Base-by-base conservation (phyloP, 352 stramenopile species). In the Blastocystis sp. region DNA sequence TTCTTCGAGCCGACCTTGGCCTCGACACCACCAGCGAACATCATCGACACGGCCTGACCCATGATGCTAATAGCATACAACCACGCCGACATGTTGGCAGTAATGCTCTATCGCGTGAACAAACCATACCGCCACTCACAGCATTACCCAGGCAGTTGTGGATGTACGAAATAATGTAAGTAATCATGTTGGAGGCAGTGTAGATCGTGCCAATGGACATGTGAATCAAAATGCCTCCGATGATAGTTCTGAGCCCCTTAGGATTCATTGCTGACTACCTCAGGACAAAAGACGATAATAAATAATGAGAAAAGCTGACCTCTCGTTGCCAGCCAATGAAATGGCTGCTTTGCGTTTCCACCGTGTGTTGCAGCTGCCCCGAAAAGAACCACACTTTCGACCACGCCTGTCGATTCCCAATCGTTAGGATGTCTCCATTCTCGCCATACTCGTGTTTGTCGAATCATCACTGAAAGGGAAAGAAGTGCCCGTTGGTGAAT, bases 21-120 rank as follows among this genome's bases (percentile, higher is more conserved):
- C 45, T 88, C 78, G 57, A 88, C 42, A 3, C 38, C 57, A 61
- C 78, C 78, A 62, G 64, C 78, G 78, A 88, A 38, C 78, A 88
- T 88, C 78, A 88, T 88, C 19, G 68, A 79, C 28, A 48, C 63
- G 6, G 78, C 78, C 38, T 88, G 68, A 28, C 64, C 64, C 68
- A 88, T 88, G 66, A 88, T 88, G 60, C 68, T 88, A 45, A 88
- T 79, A 68, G 68, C 68, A 62, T 76, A 79, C 64, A 88, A 76
- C 78, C 64, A 88, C 19, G 43, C 64, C 17, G 42, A 74, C 64
- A 88, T 88, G 24, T 65, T 79, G 48, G 28, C 38, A 2, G 45
- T 88, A 28, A 88, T 78, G 78, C 63, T 88, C 68, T 76, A 78
- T 19, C 6, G 59, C 34, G 59, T 9, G 59, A 60, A 11, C 6